These are phyloP conservation scores for Coemansia sp. DNA, from an alignment of 192 early-diverging fungal species.

Conservation along the genomic window DNA sequence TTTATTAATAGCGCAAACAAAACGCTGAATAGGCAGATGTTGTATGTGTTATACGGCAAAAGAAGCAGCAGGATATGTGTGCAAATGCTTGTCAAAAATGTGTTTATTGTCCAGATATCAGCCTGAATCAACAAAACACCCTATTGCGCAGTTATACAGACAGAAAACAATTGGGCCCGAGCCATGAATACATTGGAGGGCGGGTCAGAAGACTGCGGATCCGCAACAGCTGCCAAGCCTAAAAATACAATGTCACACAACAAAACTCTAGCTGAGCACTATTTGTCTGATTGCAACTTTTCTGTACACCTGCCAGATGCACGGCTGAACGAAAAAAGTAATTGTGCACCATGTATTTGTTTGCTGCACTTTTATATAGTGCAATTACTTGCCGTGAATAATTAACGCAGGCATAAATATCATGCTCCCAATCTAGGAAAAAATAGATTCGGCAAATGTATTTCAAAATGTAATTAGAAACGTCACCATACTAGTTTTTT, in stretches of 20 bases:
- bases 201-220: background rate
- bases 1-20: background rate
- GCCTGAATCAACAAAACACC: background rate
- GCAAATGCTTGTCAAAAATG: background rate
- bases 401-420: background rate
- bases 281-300: background rate
- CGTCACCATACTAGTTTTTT: background rate
- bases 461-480: slow-evolving; percentile 12
- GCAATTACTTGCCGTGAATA: background rate
- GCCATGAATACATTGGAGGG: background rate
- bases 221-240: background rate
- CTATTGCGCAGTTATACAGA: background rate
- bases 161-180: background rate
- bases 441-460: slow-evolving; percentile 5
- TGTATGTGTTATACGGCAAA: background rate
- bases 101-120: background rate
- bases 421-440: slow-evolving; percentile 5
- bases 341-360: background rate
- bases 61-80: background rate
- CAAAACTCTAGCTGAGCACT: background rate
- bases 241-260: background rate
- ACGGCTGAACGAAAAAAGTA: background rate
- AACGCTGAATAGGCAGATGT: background rate
- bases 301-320: background rate
- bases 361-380: background rate